Conservation (phyloP, 257 asterid species). For the Asclepias syriaca region DNA sequence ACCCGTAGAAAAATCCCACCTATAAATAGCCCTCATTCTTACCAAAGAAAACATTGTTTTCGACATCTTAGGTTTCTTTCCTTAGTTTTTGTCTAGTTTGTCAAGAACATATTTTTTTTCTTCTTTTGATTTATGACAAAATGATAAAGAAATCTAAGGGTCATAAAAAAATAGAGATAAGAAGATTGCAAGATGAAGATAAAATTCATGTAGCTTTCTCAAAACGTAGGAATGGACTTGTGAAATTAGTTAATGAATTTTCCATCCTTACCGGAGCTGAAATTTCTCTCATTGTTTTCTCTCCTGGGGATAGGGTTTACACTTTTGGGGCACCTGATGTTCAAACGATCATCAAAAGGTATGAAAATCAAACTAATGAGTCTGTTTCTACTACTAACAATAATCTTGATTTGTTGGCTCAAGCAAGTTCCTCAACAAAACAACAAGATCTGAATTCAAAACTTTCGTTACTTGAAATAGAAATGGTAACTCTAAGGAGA, state of each 20-base stretch:
- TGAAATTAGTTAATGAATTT: background rate
- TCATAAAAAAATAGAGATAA: background rate
- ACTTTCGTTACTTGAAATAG: background rate
- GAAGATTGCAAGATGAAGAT: background rate
- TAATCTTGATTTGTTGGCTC: background rate
- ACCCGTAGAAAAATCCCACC: background rate
- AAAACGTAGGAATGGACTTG: background rate
- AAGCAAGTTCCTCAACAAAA: background rate
- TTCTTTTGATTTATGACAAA: background rate
- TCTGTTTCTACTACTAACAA: background rate
- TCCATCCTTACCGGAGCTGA: background rate
- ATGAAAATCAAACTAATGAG: background rate
- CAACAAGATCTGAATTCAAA: background rate
- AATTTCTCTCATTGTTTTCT: background rate
- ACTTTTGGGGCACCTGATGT: background rate
- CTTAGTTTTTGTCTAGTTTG: background rate
- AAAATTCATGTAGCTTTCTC: background rate
- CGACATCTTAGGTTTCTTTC: no score
- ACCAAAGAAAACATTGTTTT: background rate
- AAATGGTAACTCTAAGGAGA: background rate
- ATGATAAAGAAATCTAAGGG: background rate
- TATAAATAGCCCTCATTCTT: background rate
- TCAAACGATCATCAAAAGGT: background rate
- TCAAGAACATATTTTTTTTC: no score
- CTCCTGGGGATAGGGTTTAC: background rate